Evolutionary conservation across 192 early-diverging fungal genomes (phyloP).

Genomic region (Rhizophagus sp.): DNA sequence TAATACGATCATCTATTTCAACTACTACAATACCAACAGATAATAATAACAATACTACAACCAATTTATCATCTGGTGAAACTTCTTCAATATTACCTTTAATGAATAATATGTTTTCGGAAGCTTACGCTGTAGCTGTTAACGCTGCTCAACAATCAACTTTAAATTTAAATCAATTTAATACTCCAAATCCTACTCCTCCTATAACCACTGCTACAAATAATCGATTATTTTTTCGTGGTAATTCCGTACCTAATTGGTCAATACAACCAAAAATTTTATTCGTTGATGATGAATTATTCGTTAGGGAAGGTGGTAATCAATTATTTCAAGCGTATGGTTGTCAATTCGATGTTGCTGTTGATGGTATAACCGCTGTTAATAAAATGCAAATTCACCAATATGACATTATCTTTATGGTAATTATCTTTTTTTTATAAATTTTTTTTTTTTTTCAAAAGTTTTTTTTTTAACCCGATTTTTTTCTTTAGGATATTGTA

Average conservation of each 20-base stretch:
- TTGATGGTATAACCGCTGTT: conserved; percentile 68
- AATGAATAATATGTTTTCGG: neutral
- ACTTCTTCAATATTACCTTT: neutral
- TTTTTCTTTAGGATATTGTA: conserved; percentile 56
- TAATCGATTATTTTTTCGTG: conserved; percentile 8
- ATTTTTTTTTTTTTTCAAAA: neutral
- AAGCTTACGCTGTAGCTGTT: neutral
- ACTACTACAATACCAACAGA: neutral
- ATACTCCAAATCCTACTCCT: neutral
- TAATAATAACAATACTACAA: neutral
- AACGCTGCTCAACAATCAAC: neutral
- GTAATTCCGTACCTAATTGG: conserved; percentile 37
- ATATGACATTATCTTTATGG: conserved; percentile 76
- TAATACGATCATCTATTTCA: neutral
- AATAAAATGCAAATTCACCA: conserved; percentile 58
- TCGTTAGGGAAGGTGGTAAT: conserved; percentile 46
- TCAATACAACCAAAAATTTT: conserved; percentile 55
- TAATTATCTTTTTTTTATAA: conserved; percentile 18
- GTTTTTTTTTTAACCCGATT: neutral
- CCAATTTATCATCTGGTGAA: neutral
- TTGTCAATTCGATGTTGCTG: conserved; percentile 65
- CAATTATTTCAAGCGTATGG: conserved; percentile 61
- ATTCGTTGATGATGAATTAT: conserved; percentile 68
- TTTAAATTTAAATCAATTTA: conserved; percentile 1
- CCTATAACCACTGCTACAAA: neutral